Percentiles rank a stretch among this genome's conserved stretches.
phyloP scores from a whole-genome alignment of 352 stramenopile genomes.

The Phytopythium mirpurense region DNA sequence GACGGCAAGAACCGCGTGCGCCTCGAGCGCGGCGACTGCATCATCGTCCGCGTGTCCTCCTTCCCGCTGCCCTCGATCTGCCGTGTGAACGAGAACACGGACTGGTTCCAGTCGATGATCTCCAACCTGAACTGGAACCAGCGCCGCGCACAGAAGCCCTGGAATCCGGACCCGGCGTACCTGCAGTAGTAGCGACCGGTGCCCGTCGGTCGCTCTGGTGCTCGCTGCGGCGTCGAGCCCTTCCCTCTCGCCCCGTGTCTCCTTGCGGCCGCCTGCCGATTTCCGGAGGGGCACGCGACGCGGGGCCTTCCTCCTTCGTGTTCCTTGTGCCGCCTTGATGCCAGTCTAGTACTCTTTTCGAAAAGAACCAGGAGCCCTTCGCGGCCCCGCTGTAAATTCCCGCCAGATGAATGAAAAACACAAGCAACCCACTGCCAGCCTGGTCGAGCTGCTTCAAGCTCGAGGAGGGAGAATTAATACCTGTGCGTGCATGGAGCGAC shows the following conservation, averaged over 20 bases:
- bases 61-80: slow-evolving; percentile 87
- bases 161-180: slow-evolving; percentile 20
- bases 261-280: not conserved
- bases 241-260: not conserved
- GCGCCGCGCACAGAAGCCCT: slow-evolving; percentile 77
- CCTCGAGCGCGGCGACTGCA: slow-evolving; percentile 80
- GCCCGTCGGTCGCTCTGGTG: too few species aligned
- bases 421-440: not conserved
- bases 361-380: not conserved
- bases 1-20: slow-evolving; percentile 89
- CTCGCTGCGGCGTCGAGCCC: not conserved
- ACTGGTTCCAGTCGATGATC: slow-evolving; percentile 92
- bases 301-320: too few species aligned
- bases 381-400: slow-evolving; percentile 8
- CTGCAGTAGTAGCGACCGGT: not conserved
- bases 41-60: slow-evolving; percentile 84
- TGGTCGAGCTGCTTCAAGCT: too few species aligned
- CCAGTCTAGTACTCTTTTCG: slow-evolving; percentile 3
- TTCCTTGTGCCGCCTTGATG: slow-evolving; percentile 1
- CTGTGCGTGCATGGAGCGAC: too few species aligned
- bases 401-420: slow-evolving; percentile 3
- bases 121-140: slow-evolving; percentile 93
- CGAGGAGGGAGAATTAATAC: too few species aligned
- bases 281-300: too few species aligned
- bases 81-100: slow-evolving; percentile 84